Evolutionary conservation across 768 basidiomycete genomes (phyloP).

Genomic region (Leccinum subgranulosum): DNA sequence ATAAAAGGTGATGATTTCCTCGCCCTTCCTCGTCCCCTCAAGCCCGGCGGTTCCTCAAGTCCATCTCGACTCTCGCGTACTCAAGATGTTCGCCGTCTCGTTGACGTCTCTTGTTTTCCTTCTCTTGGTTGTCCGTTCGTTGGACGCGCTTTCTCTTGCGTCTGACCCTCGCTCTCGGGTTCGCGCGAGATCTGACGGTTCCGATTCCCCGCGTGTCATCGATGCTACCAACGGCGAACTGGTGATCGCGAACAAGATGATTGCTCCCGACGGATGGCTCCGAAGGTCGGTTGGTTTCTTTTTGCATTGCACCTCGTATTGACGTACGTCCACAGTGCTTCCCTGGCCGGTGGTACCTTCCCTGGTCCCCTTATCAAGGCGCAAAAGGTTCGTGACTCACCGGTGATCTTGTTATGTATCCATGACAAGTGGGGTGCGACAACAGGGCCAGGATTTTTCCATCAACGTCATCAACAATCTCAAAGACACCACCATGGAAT

Average conservation of each 20-base stretch:
- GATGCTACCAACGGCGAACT: slow-evolving; percentile 32
- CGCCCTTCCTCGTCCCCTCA: neutral
- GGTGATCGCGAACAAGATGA: slow-evolving; percentile 39
- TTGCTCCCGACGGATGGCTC: slow-evolving; percentile 50
- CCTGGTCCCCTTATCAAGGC: slow-evolving; percentile 48
- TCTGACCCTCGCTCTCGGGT: slow-evolving; percentile 3
- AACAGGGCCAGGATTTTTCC: slow-evolving; percentile 32
- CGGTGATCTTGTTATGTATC: neutral
- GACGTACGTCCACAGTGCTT: slow-evolving; percentile 28
- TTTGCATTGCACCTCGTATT: neutral
- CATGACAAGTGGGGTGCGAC: neutral
- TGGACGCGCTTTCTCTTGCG: slow-evolving; percentile 18
- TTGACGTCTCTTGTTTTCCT: slow-evolving; percentile 10
- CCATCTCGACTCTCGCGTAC: slow-evolving; percentile 4
- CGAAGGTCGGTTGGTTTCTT: slow-evolving; percentile 30
- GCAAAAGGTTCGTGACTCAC: slow-evolving; percentile 33
- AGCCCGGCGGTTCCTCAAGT: slow-evolving; percentile 17
- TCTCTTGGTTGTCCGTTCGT: slow-evolving; percentile 10
- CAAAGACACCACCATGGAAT: slow-evolving; percentile 31
- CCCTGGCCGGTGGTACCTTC: slow-evolving; percentile 44
- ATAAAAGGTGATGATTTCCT: slow-evolving; percentile 11
- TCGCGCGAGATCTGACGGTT: neutral
- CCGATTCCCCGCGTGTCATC: slow-evolving; percentile 11
- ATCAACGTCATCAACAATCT: slow-evolving; percentile 38
- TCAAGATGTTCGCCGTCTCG: slow-evolving; percentile 22